Percentiles rank a stretch among this genome's conserved stretches.
Evolutionary conservation across 306 rosid species (phyloP).

Genomic region (Trifolium repens): DNA sequence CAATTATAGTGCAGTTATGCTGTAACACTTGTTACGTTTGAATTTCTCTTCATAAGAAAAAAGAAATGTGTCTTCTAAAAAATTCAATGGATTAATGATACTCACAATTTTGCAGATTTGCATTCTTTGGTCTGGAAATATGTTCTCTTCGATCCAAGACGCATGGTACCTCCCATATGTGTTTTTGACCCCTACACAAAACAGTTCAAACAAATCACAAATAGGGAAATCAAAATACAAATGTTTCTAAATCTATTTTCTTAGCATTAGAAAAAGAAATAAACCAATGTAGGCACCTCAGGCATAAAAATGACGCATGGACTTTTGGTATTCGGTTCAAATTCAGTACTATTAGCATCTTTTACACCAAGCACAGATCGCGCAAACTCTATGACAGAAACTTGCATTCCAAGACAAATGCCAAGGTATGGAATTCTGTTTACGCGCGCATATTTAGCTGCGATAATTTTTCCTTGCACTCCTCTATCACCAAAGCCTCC

Average conservation of each 20-base stretch:
- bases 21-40: too few species aligned
- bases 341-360: slow-evolving; percentile 91
- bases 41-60: neutral
- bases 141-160: slow-evolving; percentile 91
- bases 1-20: neutral
- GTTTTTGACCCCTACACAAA: slow-evolving; percentile 80
- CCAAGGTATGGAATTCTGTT: slow-evolving; percentile 86
- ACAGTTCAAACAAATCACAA: slow-evolving; percentile 20
- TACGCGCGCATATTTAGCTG: slow-evolving; percentile 88
- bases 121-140: slow-evolving; percentile 67
- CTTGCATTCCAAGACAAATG: slow-evolving; percentile 93
- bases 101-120: slow-evolving; percentile 91
- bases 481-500: slow-evolving; percentile 98
- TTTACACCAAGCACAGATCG: slow-evolving; percentile 75
- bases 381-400: slow-evolving; percentile 88
- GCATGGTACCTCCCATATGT: slow-evolving; percentile 98
- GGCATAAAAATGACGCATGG: slow-evolving; percentile 92
- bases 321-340: slow-evolving; percentile 68
- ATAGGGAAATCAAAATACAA: neutral
- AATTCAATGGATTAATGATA: slow-evolving; percentile 11
- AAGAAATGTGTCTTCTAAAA: neutral
- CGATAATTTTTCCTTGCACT: slow-evolving; percentile 85
- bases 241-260: neutral
- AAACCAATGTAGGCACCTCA: slow-evolving; percentile 67
- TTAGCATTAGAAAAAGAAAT: neutral